Conservation (phyloP, 1,139 yeast species). For the Pichiaceae sp. region DNA sequence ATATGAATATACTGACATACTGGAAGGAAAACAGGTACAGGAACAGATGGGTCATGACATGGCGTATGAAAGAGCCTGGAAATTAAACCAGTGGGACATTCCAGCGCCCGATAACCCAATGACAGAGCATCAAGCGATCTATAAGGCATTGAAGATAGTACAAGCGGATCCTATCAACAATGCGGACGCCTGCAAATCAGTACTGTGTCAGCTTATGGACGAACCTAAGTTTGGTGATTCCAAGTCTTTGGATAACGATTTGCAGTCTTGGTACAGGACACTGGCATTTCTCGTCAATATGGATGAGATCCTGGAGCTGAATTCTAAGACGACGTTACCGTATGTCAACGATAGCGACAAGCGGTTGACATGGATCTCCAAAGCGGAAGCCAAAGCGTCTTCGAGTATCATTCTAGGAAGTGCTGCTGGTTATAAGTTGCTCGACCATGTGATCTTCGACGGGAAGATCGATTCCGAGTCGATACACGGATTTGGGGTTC, state of each 20-base stretch:
- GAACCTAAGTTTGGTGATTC: background rate
- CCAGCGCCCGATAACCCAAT: slow-evolving; percentile 32
- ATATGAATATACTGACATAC: background rate
- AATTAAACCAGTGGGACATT: slow-evolving; percentile 61
- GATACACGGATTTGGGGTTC: slow-evolving; percentile 21
- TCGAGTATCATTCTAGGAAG: slow-evolving; percentile 38
- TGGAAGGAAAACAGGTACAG: too few species aligned
- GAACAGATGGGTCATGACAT: slow-evolving; percentile 7
- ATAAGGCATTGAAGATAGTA: slow-evolving; percentile 36
- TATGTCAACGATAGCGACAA: slow-evolving; percentile 5
- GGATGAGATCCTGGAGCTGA: slow-evolving; percentile 10
- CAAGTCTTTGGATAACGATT: slow-evolving; percentile 1
- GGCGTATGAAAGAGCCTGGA: slow-evolving; percentile 58
- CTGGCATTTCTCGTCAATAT: slow-evolving; percentile 29
- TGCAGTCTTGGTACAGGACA: slow-evolving; percentile 29
- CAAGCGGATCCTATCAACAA: slow-evolving; percentile 26
- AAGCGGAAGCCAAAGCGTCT: slow-evolving; percentile 26
- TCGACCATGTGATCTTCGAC: slow-evolving; percentile 9
- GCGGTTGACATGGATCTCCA: slow-evolving; percentile 29
- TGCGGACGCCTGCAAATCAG: slow-evolving; percentile 13
- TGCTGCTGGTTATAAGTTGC: slow-evolving; percentile 24
- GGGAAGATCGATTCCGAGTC: background rate
- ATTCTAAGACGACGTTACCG: slow-evolving; percentile 6
- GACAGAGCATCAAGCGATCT: slow-evolving; percentile 36
- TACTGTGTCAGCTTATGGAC: slow-evolving; percentile 9